These are phyloP conservation scores for Candida pini DNA, from an alignment of 805 yeast species.

Conservation along the genomic window DNA sequence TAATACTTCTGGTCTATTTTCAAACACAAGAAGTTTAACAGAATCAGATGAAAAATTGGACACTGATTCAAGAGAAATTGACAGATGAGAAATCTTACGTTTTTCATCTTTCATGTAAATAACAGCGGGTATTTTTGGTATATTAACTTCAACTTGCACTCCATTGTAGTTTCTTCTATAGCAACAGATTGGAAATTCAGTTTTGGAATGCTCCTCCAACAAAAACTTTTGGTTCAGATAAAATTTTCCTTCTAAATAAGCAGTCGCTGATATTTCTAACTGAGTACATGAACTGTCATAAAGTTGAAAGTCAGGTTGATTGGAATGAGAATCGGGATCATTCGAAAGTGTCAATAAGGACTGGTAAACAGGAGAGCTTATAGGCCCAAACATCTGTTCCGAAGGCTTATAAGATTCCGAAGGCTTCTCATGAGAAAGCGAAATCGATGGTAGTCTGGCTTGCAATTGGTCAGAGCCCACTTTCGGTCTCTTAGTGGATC, in stretches of 20 bases:
- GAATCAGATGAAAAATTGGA: slow-evolving; percentile 11
- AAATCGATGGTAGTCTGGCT: too few relatives aligned
- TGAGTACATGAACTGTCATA: background rate
- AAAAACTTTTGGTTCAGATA: slow-evolving; percentile 12
- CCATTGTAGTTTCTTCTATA: slow-evolving; percentile 18
- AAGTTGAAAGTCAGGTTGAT: background rate
- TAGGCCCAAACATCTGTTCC: background rate
- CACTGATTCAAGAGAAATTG: slow-evolving; percentile 5
- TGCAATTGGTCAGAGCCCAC: too few relatives aligned
- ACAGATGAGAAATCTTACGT: slow-evolving; percentile 1
- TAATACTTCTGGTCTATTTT: background rate
- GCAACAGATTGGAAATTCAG: slow-evolving; percentile 14
- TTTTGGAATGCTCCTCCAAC: background rate
- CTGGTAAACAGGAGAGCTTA: background rate
- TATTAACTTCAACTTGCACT: slow-evolving; percentile 5
- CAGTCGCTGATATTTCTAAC: slow-evolving; percentile 1
- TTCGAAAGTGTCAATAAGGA: too few relatives aligned
- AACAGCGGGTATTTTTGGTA: slow-evolving; percentile 6
- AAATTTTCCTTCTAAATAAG: slow-evolving; percentile 16
- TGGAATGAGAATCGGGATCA: too few relatives aligned
- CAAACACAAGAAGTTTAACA: slow-evolving; percentile 7
- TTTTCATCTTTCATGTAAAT: background rate
- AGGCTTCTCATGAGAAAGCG: too few relatives aligned
- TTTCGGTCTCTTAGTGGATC: background rate
- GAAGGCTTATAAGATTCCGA: background rate